A percentile compares a stretch with the other conserved stretches of the same genome.
Conservation (phyloP, 2,329 filamentous ascomycete genomes). For the Neospermospora avenae region DNA sequence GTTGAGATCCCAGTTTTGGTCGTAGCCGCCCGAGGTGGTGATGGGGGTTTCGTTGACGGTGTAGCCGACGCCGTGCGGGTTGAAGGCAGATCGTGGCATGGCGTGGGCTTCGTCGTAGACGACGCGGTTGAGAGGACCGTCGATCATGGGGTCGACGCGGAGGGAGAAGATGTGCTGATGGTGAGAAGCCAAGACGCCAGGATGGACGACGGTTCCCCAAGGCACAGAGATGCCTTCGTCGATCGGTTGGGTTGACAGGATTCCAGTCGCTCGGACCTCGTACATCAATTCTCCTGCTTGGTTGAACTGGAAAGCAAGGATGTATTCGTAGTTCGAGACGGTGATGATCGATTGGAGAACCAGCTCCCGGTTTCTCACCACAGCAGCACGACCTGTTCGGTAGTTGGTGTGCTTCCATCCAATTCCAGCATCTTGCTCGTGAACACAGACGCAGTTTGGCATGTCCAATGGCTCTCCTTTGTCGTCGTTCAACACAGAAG, state of each 20-base stretch:
- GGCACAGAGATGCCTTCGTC: constrained; percentile 61
- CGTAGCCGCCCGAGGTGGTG: constrained; percentile 44
- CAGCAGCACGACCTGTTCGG: constrained; percentile 59
- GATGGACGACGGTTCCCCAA: constrained; percentile 66
- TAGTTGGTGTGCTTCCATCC: constrained; percentile 71
- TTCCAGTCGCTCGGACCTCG: constrained; percentile 66
- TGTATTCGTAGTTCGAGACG: constrained; percentile 71
- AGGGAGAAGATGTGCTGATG: constrained; percentile 77
- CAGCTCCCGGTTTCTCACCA: constrained; percentile 61
- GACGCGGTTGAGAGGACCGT: constrained; percentile 52
- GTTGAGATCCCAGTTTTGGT: constrained; percentile 45
- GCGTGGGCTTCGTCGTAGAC: constrained; percentile 58
- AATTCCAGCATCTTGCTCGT: constrained; percentile 66
- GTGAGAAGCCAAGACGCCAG: constrained; percentile 64
- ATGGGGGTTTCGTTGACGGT: constrained; percentile 46
- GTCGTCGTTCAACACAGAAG: constrained; percentile 54
- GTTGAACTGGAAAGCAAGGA: constrained; percentile 69
- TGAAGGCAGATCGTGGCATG: constrained; percentile 53
- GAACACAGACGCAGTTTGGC: constrained; percentile 67
- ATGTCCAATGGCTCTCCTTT: constrained; percentile 56
- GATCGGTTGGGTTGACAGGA: constrained; percentile 64
- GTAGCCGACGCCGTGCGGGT: constrained; percentile 52
- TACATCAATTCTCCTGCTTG: constrained; percentile 65
- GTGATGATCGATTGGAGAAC: constrained; percentile 70
- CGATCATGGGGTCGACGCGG: constrained; percentile 59